Conservation (phyloP, 257 asterid species). For the Solanum pinnatisectum region DNA sequence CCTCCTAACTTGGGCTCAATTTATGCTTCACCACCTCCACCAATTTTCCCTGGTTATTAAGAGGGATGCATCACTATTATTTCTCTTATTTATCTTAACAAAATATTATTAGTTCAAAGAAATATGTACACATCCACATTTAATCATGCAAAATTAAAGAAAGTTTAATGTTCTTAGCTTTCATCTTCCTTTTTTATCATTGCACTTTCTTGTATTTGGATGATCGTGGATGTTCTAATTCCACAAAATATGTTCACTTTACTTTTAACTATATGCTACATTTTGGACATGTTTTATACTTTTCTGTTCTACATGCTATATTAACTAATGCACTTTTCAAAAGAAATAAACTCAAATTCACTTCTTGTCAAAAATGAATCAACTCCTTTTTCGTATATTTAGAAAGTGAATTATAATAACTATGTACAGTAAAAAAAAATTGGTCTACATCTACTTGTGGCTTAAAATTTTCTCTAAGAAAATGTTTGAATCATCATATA, state of each 20-base stretch:
- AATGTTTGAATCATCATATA: background rate
- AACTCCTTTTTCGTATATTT: background rate
- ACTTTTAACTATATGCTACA: background rate
- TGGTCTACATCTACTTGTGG: too few relatives aligned
- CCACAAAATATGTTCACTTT: background rate
- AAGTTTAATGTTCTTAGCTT: background rate
- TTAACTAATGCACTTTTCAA: background rate
- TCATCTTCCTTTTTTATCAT: background rate
- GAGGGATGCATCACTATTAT: conserved; percentile 4
- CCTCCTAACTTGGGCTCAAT: conserved; percentile 36
- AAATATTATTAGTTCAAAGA: background rate
- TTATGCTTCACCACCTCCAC: conserved; percentile 67
- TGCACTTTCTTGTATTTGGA: background rate
- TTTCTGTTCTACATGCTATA: background rate
- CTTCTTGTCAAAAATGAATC: background rate
- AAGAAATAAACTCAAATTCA: background rate
- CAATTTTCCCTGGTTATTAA: conserved; percentile 51
- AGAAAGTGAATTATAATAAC: background rate
- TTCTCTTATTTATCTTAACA: background rate
- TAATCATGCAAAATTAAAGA: background rate
- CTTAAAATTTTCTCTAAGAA: background rate
- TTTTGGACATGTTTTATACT: background rate
- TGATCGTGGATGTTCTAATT: background rate
- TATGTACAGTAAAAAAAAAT: too few relatives aligned
- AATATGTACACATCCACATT: background rate